Evolutionary conservation across 495 filamentous ascomycete genomes (phyloP).

Genomic region (Venustampulla echinocandica): DNA sequence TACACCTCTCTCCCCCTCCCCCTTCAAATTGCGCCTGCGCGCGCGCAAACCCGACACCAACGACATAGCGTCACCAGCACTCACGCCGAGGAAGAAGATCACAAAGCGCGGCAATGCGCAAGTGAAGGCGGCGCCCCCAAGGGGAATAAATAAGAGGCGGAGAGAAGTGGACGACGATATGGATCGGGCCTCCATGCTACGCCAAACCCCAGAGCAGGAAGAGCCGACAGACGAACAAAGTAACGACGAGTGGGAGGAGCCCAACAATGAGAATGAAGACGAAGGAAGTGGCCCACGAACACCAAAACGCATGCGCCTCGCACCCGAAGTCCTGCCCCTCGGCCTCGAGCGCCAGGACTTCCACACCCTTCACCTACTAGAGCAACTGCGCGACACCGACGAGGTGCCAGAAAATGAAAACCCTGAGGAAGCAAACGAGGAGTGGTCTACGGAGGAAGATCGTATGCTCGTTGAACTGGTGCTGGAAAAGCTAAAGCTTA

Average conservation of each 20-base stretch:
- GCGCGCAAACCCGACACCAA: constrained; percentile 18
- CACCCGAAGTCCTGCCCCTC: constrained; percentile 58
- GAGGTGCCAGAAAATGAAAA: constrained; percentile 32
- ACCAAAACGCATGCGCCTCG: constrained; percentile 57
- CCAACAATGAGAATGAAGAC: background rate
- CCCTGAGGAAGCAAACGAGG: constrained; percentile 33
- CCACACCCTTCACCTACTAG: constrained; percentile 45
- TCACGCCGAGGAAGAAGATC: constrained; percentile 35
- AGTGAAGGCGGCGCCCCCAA: constrained; percentile 28
- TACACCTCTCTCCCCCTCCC: constrained; percentile 31
- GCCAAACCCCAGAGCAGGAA: constrained; percentile 24
- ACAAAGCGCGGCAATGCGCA: constrained; percentile 36
- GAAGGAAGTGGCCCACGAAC: constrained; percentile 43
- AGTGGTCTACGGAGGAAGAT: constrained; percentile 63
- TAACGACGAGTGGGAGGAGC: constrained; percentile 11
- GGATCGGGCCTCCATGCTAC: constrained; percentile 34
- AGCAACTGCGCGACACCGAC: constrained; percentile 23
- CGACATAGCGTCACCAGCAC: constrained; percentile 27
- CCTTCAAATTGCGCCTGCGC: constrained; percentile 36
- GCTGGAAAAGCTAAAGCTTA: constrained; percentile 64
- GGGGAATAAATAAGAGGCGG: constrained; percentile 55
- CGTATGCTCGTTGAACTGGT: constrained; percentile 63
- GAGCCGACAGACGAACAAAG: constrained; percentile 32
- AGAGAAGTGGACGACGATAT: constrained; percentile 47
- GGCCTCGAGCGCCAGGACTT: constrained; percentile 58